A percentile compares a stretch with the other conserved stretches of the same genome.
phyloP scores from a whole-genome alignment of 1,284 basidiomycete species.

The Abortiporus biennis region DNA sequence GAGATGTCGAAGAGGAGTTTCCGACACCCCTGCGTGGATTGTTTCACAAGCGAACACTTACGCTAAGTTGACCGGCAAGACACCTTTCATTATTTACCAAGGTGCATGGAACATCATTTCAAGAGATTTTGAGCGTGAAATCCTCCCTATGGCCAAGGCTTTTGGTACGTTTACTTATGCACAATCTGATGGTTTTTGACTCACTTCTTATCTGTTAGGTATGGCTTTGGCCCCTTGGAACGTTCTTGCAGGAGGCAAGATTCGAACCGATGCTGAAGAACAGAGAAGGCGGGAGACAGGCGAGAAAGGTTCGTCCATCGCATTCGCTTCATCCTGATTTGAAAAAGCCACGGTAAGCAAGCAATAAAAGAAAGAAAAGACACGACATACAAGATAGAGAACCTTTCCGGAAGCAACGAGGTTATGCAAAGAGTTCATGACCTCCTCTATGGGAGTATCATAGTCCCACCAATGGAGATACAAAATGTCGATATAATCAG shows the following conservation, averaged over 20 bases:
- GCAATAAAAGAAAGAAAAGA: conserved; percentile 38
- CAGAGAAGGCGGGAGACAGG: too few relatives aligned
- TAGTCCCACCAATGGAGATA: conserved; percentile 43
- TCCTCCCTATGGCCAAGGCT: conserved; percentile 38
- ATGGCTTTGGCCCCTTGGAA: too few relatives aligned
- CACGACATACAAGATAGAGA: conserved; percentile 32
- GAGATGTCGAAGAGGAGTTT: neutral
- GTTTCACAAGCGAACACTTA: conserved; percentile 40
- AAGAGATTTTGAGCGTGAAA: conserved; percentile 27
- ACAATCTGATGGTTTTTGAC: too few relatives aligned
- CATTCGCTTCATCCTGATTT: conserved; percentile 40
- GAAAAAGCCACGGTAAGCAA: conserved; percentile 48
- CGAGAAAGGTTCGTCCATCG: conserved; percentile 25
- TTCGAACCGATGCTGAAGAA: too few relatives aligned
- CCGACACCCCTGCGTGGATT: conserved; percentile 31
- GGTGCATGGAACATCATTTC: neutral
- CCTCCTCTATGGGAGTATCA: conserved; percentile 37
- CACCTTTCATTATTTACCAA: conserved; percentile 36
- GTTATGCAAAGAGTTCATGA: conserved; percentile 44
- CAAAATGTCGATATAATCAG: conserved; percentile 35
- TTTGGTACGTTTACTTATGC: conserved; percentile 56
- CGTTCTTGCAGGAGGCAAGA: too few relatives aligned
- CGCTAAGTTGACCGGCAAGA: conserved; percentile 41
- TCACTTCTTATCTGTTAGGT: too few relatives aligned
- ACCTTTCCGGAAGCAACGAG: conserved; percentile 38